Evolutionary conservation across 352 stramenopile species (phyloP), one percentile per base, ranked within the genome.

Genomic region (Globisporangium polare): DNA sequence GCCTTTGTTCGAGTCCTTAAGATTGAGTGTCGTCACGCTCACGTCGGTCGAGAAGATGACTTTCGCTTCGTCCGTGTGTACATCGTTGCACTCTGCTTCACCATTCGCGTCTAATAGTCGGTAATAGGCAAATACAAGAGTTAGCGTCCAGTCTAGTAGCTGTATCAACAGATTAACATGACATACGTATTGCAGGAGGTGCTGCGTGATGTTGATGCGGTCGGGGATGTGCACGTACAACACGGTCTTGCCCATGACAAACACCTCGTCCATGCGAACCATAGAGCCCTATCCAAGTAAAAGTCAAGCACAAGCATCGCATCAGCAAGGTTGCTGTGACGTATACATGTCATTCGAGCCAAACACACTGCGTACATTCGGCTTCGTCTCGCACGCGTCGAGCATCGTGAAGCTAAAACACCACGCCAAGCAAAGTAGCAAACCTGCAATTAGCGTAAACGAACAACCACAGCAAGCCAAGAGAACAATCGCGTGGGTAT

Each of bases 221-320:
- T 95, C 83, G 4, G 87, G 87, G 31, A 95, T 94, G 68, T 95
- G 84, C 20, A 95, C 87, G 62, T 86, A 95, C 12, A 95, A 67
- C 53, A 95, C 78, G 13, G 81, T 94, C 43, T 85, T 86, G 53
- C 87, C 87, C 84, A 95, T 95, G 56, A 95, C 83, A 33, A 94
- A 95, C 20, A 95, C 79, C 46, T 95, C 87, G 46, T 95, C 87
- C 50, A 95, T 75, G 60, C 69, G 66, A 31, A 88, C 27, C 10
- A 63, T 78, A 4, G 66, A 64, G 13, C 87, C 87, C 85, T 94
- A 55, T 20, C 42, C 10, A 7, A 43, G 9, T 24, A 33, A 39
- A 18, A 46, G 6, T 4, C 5, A 18, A 3, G 8, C 4, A 51
- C 43, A 29, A 18, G 8, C 29, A 37, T 20, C n/a, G 18, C 10